Evolutionary conservation across 257 asterid genomes (phyloP), one percentile per base, ranked within the genome.

Genomic region (Pogostemon cablin): DNA sequence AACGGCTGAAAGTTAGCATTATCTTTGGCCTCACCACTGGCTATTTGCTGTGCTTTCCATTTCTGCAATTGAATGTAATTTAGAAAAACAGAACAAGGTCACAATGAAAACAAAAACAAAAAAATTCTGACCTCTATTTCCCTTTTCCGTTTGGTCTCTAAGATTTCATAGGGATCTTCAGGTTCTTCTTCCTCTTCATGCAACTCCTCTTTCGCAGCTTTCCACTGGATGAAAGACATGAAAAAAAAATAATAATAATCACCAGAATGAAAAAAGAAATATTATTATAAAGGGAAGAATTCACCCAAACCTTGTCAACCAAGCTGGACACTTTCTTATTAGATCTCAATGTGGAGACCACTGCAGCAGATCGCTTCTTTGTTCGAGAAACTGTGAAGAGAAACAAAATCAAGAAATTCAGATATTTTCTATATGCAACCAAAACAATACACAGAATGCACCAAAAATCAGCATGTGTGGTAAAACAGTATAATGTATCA

Each of bases 1-100:
- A 95, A 79, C 0, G 99, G 99, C 88, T 88, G 99, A 80, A 95
- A 95, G 79, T 95, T 95, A 65, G 96, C 98, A 76, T 95, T 95
- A 43, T 84, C 93, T 76, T 81, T 89, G 49, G 99, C 96, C 81
- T 84, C 98, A 7, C 98, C 93, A 73, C 92, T 91, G 55, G 96
- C 95, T 62, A 95, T 87, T 79, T 89, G 99, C 60, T 88, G 86
- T 1, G 91, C 90, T 53, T 87, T 89, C 99, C 99, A 95, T 75
- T 86, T 86, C 99, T 93, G 90, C 68, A 81, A 75, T 71, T 7
- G 39, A 7, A 75, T 40, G 49, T 56, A 62, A n/a, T 50, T 75
- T 49, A 67, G 25, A 8, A 50, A 50, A 37, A 20, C 52, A 25
- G 43, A 17, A 41, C 6, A 7, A 42, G 49, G 17, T 55, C 65